Percentiles rank a stretch among this genome's conserved stretches.
Conservation (phyloP, 2,329 filamentous ascomycete genomes). For the Beauveria pseudobassiana region DNA sequence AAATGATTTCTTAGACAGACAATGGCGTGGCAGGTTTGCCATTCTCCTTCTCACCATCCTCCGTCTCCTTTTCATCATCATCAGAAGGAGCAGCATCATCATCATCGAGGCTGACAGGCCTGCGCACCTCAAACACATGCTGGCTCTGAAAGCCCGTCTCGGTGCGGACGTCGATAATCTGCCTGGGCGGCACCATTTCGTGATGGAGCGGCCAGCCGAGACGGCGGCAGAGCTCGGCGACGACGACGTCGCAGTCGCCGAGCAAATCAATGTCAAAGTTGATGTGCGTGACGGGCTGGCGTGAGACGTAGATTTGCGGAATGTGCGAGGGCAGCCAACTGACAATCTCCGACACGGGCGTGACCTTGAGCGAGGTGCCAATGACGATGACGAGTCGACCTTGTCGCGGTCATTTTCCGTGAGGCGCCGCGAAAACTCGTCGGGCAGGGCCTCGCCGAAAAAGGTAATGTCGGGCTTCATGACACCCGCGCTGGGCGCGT, state of each 20-base stretch:
- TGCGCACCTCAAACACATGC: constrained; percentile 27
- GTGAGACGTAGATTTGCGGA: constrained; percentile 85
- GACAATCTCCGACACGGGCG: constrained; percentile 87
- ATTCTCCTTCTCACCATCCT: not conserved
- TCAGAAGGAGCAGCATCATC: not conserved
- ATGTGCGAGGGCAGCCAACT: constrained; percentile 70
- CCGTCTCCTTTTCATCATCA: not conserved
- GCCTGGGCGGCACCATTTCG: constrained; percentile 69
- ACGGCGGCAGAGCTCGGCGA: constrained; percentile 75
- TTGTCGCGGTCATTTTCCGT: constrained; percentile 71
- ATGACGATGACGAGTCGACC: constrained; percentile 92
- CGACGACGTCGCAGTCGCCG: constrained; percentile 89
- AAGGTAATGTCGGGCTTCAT: constrained; percentile 99
- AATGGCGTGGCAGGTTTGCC: not conserved
- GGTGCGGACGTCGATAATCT: constrained; percentile 49
- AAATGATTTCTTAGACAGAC: not conserved
- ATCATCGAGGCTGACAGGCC: not conserved
- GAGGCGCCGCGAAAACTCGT: constrained; percentile 73
- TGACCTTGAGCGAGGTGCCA: constrained; percentile 91
- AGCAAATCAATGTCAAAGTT: constrained; percentile 95
- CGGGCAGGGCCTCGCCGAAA: constrained; percentile 85
- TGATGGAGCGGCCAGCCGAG: constrained; percentile 75
- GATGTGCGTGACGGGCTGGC: constrained; percentile 77
- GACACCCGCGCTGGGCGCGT: constrained; percentile 61
- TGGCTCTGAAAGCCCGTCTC: constrained; percentile 28